These are phyloP conservation scores for Camelina hispida DNA, from an alignment of 345 rosid genomes.

Conservation along the genomic window DNA sequence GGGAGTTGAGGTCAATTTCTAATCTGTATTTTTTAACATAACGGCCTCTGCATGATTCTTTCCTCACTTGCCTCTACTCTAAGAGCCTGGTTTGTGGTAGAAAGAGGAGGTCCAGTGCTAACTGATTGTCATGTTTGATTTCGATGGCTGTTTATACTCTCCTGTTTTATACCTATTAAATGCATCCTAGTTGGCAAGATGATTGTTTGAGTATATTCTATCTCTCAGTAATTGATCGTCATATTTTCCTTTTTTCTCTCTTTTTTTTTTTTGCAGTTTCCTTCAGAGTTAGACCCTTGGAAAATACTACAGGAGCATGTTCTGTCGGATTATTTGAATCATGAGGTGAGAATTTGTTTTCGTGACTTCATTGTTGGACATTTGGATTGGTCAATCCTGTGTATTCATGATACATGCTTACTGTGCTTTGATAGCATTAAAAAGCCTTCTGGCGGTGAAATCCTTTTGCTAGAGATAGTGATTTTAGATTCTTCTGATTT, in stretches of 20 bases:
- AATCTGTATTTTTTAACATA: conserved; percentile 12
- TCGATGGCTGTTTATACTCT: conserved; percentile 14
- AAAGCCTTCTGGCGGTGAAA: conserved; percentile 5
- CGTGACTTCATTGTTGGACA: conserved; percentile 6
- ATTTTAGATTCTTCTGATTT: conserved; percentile 1
- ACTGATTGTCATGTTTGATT: not conserved
- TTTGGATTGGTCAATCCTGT: conserved; percentile 21
- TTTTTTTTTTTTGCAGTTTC: conserved; percentile 61
- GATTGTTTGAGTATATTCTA: conserved; percentile 27
- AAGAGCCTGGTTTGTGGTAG: conserved; percentile 19
- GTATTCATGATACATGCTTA: conserved; percentile 10
- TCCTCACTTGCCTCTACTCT: conserved; percentile 24
- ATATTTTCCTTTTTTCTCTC: conserved; percentile 5
- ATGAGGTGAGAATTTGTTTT: conserved; percentile 61
- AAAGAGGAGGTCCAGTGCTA: conserved; percentile 12
- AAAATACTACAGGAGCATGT: conserved; percentile 75
- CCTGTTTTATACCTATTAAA: conserved; percentile 15
- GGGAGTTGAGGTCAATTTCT: conserved; percentile 77
- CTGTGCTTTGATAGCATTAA: conserved; percentile 14
- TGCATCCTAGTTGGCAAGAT: conserved; percentile 17
- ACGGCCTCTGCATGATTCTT: conserved; percentile 22
- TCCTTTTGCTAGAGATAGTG: conserved; percentile 22
- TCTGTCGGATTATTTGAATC: conserved; percentile 75
- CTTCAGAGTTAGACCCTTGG: conserved; percentile 89
- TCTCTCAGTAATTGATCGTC: conserved; percentile 25